Evolutionary conservation across 2,329 filamentous ascomycete genomes (phyloP), one percentile per base, ranked within the genome.

Genomic region (Colletotrichum tanaceti): DNA sequence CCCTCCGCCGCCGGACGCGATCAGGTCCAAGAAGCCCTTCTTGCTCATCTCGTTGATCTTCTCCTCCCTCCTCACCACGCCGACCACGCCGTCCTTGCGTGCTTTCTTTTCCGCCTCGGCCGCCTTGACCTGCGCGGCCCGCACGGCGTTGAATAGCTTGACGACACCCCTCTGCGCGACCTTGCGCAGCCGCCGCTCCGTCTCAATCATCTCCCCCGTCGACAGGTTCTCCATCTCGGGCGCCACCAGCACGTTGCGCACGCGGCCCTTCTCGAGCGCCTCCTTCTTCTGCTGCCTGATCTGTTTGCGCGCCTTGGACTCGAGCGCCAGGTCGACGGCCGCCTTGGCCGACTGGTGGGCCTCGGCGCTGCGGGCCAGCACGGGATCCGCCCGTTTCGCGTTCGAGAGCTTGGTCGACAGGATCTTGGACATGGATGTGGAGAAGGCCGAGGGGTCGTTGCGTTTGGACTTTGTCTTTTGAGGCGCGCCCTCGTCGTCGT

Each of bases 31-130:
- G 82, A 98, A 99, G 0, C 95, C 94, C 82, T 98, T 93, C 83
- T 97, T 97, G 79, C 92, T 97, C 90, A 99, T 96, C 84, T 98
- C 94, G 72, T 93, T 96, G 60, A 97, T 85, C 82, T 91, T 94
- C 81, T 97, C 93, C 80, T 97, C 91, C 72, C 93, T 89, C 79
- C 92, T 89, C 70, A 87, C 87, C 75, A 93, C 89, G 1, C 95
- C 95, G 39, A 97, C 87, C 0, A 97, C 84, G 4, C 93, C 92
- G 70, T 90, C 87, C 73, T 89, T 89, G 79, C 88, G 87, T 57
- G 89, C 86, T 72, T 88, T 87, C 78, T 85, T 88, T 76, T 92
- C 90, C 5, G 93, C 91, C 79, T 95, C 90, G 68, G 91, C 88
- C 2, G 91, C 94, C 79, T 94, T 93, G 65, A 98, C 92, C 81